Conservation (phyloP, 1,139 yeast species). For the Yamadazyma atmosphaerica region DNA sequence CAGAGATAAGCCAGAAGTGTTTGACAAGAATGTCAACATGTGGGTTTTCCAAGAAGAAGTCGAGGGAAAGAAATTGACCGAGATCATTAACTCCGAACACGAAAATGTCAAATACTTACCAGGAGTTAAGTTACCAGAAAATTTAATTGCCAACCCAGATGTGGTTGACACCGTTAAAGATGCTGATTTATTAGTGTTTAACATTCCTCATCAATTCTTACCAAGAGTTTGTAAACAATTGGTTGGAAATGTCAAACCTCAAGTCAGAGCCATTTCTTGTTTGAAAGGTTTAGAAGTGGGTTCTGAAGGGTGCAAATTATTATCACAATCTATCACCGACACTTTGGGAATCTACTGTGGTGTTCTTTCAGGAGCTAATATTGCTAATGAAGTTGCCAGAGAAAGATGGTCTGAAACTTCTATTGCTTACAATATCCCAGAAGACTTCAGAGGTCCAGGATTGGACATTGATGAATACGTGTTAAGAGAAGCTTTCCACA, state of each 20-base stretch:
- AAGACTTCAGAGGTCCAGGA: slow-evolving; percentile 69
- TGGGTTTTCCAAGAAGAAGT: slow-evolving; percentile 90
- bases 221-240: slow-evolving; percentile 71
- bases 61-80: slow-evolving; percentile 74
- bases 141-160: slow-evolving; percentile 84
- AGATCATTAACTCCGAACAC: slow-evolving; percentile 81
- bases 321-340: slow-evolving; percentile 73
- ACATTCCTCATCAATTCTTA: slow-evolving; percentile 93
- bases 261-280: slow-evolving; percentile 85
- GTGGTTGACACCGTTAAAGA: slow-evolving; percentile 67
- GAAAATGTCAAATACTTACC: slow-evolving; percentile 91
- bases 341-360: slow-evolving; percentile 87
- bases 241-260: slow-evolving; percentile 67
- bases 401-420: slow-evolving; percentile 96
- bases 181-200: slow-evolving; percentile 83
- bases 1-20: slow-evolving; percentile 63
- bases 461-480: slow-evolving; percentile 69
- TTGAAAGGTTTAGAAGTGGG: slow-evolving; percentile 88
- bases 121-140: slow-evolving; percentile 73
- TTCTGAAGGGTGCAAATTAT: slow-evolving; percentile 74
- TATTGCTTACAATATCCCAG: slow-evolving; percentile 78
- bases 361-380: slow-evolving; percentile 90
- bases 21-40: slow-evolving; percentile 74
- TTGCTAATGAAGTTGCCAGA: slow-evolving; percentile 92
- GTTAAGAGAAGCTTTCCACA: slow-evolving; percentile 79